Conservation (phyloP, 495 filamentous ascomycete species). For the Penicillium turbatum region DNA sequence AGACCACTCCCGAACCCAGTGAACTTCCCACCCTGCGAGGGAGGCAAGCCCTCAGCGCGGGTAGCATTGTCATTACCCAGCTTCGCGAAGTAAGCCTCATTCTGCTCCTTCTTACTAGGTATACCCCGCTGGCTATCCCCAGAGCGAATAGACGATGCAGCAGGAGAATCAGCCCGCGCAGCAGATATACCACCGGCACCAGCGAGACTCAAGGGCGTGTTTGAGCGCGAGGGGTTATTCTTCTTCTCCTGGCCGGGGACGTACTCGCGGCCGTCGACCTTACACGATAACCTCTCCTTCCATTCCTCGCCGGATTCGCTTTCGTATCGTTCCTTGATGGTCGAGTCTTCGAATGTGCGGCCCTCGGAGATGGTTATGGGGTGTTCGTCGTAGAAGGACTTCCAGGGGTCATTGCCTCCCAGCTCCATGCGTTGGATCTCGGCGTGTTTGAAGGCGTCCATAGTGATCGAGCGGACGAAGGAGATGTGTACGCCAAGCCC, state of each 20-base stretch:
- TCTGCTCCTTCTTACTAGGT: conserved; percentile 52
- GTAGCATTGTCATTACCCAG: conserved; percentile 75
- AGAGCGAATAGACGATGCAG: conserved; percentile 21
- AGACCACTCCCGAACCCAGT: conserved; percentile 80
- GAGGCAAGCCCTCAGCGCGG: conserved; percentile 69
- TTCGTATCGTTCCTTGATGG: conserved; percentile 78
- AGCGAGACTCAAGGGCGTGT: conserved; percentile 27
- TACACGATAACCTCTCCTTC: conserved; percentile 83
- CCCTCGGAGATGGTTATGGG: conserved; percentile 55
- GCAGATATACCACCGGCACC: conserved; percentile 19
- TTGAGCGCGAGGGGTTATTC: conserved; percentile 30
- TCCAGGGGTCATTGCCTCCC: conserved; percentile 85
- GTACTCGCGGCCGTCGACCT: conserved; percentile 81
- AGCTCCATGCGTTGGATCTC: conserved; percentile 84
- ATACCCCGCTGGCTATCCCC: conserved; percentile 21
- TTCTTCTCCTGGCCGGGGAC: conserved; percentile 57
- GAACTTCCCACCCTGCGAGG: conserved; percentile 89
- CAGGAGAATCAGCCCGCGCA: conserved; percentile 29
- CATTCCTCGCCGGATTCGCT: conserved; percentile 88
- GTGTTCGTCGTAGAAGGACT: conserved; percentile 73
- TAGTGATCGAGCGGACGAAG: conserved; percentile 92
- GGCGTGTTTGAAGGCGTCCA: conserved; percentile 91
- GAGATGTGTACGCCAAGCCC: conserved; percentile 96
- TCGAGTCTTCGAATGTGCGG: conserved; percentile 67
- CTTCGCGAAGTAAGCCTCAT: conserved; percentile 87